Base-by-base conservation (phyloP, 164 flowering plant species). In the Magnolia sinica region DNA sequence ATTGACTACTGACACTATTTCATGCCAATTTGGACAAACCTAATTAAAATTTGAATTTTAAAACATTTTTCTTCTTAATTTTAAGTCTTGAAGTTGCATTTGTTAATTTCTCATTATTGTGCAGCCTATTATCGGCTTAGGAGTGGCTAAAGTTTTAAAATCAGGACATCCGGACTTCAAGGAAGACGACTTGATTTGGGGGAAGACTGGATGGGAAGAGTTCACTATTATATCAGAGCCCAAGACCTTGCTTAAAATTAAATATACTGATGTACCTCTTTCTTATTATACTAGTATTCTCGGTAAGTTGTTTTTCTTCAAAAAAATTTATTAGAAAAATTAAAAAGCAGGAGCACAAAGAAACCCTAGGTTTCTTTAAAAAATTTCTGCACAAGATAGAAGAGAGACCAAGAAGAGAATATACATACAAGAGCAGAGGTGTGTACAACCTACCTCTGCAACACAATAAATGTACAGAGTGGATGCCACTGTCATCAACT, bases 181-280 rank as follows among this genome's bases (percentile, higher is more conserved):
- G 72, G 78, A 73, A 64, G 93, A 88, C 7, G 91, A 88, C 73
- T 77, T 88, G 74, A 85, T 88, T 11, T 86, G 90, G 91, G 91
- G 93, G 1, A 20, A 59, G 0, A 87, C 88, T 7, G 81, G 84
- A 31, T 90, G 93, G 92, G 92, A 89, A 73, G 87, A 89, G 71
- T 88, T 82, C 75, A 87, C 74, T 50, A 58, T 86, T 31, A 70
- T 88, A 64, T 64, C 74, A 2, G 23, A 59, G 8, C 76, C 82
- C 7, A 5, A 37, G 45, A 59, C 69, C 7, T 77, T 84, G 1
- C 31, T 76, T 23, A 86, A 87, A 74, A 88, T 89, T 70, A 64
- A 81, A 1, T 76, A 85, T 65, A 85, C 83, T 9, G 88, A 87
- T 76, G 84, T 88, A 2, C 92, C 92, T n/a, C 87, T 86, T 72